Evolutionary conservation across 208 protist species (phyloP).

Genomic region (Strigomonas culicis): DNA sequence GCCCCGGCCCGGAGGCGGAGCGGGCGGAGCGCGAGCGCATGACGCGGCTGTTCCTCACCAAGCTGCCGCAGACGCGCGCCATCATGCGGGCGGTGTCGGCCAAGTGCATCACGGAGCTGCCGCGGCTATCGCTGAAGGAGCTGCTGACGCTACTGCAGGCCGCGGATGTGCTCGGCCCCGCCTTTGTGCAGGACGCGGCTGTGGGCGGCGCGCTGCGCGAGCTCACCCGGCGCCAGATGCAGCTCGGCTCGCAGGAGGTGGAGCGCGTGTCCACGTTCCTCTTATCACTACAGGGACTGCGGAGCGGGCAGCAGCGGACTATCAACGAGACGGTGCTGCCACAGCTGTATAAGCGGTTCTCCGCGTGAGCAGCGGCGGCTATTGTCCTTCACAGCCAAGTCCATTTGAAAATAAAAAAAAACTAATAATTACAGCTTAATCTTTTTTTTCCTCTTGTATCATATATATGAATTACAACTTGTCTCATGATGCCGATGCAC

Average conservation of each 20-base stretch:
- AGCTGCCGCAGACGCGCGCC: slow-evolving; percentile 33
- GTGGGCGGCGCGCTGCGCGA: slow-evolving; percentile 63
- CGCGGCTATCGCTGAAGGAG: slow-evolving; percentile 30
- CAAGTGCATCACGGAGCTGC: slow-evolving; percentile 53
- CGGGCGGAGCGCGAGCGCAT: slow-evolving; percentile 17
- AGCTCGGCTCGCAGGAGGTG: slow-evolving; percentile 25
- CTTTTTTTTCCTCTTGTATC: too few species aligned
- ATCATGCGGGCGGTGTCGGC: slow-evolving; percentile 40
- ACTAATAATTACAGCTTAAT: too few species aligned
- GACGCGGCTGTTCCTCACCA: not conserved
- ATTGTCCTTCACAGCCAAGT: too few species aligned
- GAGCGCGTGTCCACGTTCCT: slow-evolving; percentile 30
- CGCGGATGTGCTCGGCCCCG: slow-evolving; percentile 40
- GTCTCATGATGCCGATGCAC: not conserved
- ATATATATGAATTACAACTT: not conserved
- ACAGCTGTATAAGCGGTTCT: not conserved
- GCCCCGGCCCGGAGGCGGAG: not conserved
- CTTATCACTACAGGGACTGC: slow-evolving; percentile 32
- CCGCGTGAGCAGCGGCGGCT: too few species aligned
- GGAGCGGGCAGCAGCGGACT: not conserved
- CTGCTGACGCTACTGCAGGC: slow-evolving; percentile 65
- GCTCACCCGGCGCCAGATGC: slow-evolving; percentile 23
- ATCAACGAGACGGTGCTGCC: not conserved
- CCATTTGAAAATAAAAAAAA: too few species aligned
- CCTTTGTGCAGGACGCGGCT: slow-evolving; percentile 50